These are phyloP conservation scores for Phialophora chinensis DNA, from an alignment of 2,329 filamentous ascomycete genomes.

Conservation along the genomic window DNA sequence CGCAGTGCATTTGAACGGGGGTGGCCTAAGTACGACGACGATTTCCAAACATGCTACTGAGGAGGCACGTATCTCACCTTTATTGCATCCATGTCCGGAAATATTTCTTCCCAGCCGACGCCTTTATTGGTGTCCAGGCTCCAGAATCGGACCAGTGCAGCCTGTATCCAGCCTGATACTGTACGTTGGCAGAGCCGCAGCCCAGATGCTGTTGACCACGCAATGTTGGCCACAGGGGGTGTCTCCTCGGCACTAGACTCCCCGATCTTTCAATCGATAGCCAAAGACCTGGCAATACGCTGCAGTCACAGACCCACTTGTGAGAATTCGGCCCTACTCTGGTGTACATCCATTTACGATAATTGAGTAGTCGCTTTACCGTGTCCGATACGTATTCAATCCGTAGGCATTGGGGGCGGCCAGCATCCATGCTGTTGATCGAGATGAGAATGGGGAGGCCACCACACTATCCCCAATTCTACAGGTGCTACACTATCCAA, in stretches of 20 bases:
- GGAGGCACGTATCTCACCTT: background rate
- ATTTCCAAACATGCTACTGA: background rate
- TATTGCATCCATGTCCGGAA: background rate
- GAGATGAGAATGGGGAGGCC: background rate
- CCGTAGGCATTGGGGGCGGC: background rate
- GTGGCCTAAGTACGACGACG: background rate
- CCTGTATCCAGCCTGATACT: background rate
- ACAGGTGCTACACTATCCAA: background rate
- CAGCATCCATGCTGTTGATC: background rate
- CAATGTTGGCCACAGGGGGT: background rate
- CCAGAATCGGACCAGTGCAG: background rate
- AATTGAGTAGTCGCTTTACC: background rate
- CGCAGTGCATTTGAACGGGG: background rate
- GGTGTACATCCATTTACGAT: background rate
- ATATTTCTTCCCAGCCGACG: background rate
- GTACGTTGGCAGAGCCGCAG: background rate
- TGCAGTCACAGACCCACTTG: background rate
- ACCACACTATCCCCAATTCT: background rate
- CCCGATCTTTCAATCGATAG: background rate
- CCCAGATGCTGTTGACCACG: background rate
- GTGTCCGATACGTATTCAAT: background rate
- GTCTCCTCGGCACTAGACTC: background rate
- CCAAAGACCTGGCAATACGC: background rate
- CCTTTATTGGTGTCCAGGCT: background rate
- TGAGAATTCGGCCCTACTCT: background rate